phyloP scores from a whole-genome alignment of 495 filamentous ascomycete species.

The Lasiosphaeris hirsuta region DNA sequence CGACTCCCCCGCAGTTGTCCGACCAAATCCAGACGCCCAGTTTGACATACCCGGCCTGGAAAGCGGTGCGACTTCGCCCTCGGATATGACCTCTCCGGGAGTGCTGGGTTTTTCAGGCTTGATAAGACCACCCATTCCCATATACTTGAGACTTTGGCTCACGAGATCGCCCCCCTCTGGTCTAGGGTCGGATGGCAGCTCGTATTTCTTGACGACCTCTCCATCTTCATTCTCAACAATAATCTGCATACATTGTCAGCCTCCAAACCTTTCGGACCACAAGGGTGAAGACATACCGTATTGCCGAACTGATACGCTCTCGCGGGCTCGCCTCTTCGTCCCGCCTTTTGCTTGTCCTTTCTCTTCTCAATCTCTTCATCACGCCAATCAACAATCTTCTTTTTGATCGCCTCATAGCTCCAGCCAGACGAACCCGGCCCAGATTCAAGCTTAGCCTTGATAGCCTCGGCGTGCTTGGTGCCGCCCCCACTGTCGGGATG shows the following conservation, averaged over 20 bases:
- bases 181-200: constrained; percentile 59
- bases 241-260: constrained; percentile 50
- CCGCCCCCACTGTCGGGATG: constrained; percentile 21
- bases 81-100: constrained; percentile 25
- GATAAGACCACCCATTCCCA: constrained; percentile 44
- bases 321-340: constrained; percentile 58
- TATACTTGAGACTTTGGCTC: constrained; percentile 44
- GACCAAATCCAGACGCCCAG: constrained; percentile 54
- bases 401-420: constrained; percentile 42
- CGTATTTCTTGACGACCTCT: constrained; percentile 96
- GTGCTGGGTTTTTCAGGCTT: constrained; percentile 32
- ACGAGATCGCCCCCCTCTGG: constrained; percentile 36
- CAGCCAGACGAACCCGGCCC: constrained; percentile 42
- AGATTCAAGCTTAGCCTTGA: constrained; percentile 44
- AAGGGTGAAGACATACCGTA: constrained; percentile 48
- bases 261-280: not conserved
- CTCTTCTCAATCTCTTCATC: constrained; percentile 58
- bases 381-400: constrained; percentile 51
- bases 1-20: constrained; percentile 36
- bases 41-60: constrained; percentile 14
- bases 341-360: constrained; percentile 50
- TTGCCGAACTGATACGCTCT: constrained; percentile 94
- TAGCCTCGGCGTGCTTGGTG: constrained; percentile 24
- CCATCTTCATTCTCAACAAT: constrained; percentile 98
- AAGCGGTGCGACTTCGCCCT: constrained; percentile 14